Evolutionary conservation across 75 land plant species (phyloP), one percentile per base, ranked within the genome.

Genomic region (Larix kaempferi): DNA sequence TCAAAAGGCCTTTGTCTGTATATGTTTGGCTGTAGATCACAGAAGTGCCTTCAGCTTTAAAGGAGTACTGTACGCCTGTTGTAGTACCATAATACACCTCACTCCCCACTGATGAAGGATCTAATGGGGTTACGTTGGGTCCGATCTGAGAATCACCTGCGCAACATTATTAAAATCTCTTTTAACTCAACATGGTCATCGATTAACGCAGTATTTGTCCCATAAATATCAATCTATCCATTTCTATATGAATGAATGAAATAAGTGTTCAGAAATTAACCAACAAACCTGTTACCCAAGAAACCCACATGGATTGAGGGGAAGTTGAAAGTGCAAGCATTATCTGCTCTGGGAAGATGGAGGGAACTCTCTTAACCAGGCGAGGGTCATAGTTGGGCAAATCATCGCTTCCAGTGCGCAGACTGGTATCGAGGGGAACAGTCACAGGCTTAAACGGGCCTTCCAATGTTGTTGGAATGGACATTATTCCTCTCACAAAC

Each of bases 361-460:
- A 73, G 15, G 83, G 76, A 35, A 90, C 98, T 15, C 82, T 83
- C 81, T 83, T 90, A 61, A 78, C 82, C 17, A 94, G 84, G 74
- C 96, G 86, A 1, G 98, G 92, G 59, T 95, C 79, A 71, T 82
- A 65, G 74, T 87, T 74, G 23, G 94, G 92, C 71, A 95, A 64
- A 77, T 95, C 98, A 56, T 95, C 89, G 80, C 98, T 95, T 19
- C 92, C 94, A 4, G 54, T 29, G 14, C 91, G 84, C 29, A 95
- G 78, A 2, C 84, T 82, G 0, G 83, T 65, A 77, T 95, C 96
- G 65, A 95, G 87, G 6, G 83, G 75, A 21, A 82, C 83, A 3
- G 98, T 93, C 16, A 75, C 86, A 8, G 98, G 98, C 73, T 60
- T n/a, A 64, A 93, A 95, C 1, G 96, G 98, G 16, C 98, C 98